Conservation (phyloP, 495 filamentous ascomycete species). For the Aspergillus coremiiformis region DNA sequence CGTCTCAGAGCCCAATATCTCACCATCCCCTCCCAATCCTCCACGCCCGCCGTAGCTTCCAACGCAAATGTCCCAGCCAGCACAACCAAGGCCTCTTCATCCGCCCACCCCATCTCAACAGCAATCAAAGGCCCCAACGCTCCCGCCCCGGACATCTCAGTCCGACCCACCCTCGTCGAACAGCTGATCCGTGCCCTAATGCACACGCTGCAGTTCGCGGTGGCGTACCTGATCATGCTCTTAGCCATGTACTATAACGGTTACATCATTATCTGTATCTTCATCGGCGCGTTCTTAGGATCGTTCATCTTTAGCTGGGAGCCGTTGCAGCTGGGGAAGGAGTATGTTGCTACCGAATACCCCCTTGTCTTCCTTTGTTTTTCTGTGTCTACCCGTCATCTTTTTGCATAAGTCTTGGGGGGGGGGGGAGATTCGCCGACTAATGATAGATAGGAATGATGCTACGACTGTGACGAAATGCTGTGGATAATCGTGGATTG, state of each 20-base stretch:
- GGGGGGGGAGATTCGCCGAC: neutral
- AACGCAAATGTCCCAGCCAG: neutral
- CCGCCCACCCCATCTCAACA: neutral
- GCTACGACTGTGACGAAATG: constrained; percentile 29
- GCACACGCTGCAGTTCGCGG: constrained; percentile 59
- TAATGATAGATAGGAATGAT: constrained; percentile 23
- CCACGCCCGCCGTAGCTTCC: neutral
- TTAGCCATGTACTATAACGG: constrained; percentile 62
- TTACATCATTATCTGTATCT: constrained; percentile 55
- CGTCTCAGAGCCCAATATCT: constrained; percentile 11
- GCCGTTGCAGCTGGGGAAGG: constrained; percentile 12
- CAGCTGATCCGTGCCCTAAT: constrained; percentile 55
- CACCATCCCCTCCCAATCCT: neutral
- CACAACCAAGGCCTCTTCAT: neutral
- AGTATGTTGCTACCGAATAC: constrained; percentile 10
- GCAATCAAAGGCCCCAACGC: neutral
- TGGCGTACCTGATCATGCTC: constrained; percentile 67
- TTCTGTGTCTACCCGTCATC: too few relatives aligned
- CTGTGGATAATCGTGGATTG: constrained; percentile 19
- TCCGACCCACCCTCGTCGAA: constrained; percentile 47
- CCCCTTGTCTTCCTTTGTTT: neutral
- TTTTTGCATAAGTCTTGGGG: too few relatives aligned
- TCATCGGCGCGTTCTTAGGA: constrained; percentile 56
- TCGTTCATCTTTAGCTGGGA: constrained; percentile 56
- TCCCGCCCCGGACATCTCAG: constrained; percentile 5